A percentile compares a stretch with the other conserved stretches of the same genome.
phyloP scores from a whole-genome alignment of 2,329 filamentous ascomycete genomes.

The Hysterium pulicare region DNA sequence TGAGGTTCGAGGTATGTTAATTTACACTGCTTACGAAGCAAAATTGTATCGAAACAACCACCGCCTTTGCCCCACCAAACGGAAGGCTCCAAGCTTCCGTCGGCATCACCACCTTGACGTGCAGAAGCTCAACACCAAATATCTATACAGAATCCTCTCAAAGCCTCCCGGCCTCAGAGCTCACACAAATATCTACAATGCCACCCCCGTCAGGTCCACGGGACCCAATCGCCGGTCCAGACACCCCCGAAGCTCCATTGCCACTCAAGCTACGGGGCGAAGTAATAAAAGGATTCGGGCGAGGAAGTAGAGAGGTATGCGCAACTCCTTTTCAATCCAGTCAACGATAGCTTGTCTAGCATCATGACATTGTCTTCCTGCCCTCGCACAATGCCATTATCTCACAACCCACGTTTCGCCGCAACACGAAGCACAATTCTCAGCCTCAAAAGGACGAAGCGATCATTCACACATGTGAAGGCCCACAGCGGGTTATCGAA shows the following conservation, averaged over 20 bases:
- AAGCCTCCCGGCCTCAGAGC: background rate
- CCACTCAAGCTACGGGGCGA: conserved; percentile 80
- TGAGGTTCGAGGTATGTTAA: no score
- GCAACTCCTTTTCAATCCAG: background rate
- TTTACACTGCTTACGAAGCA: background rate
- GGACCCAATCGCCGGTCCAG: conserved; percentile 69
- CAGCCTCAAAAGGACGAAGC: no score
- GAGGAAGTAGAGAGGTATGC: conserved; percentile 83
- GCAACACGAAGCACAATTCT: background rate
- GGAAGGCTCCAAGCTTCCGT: background rate
- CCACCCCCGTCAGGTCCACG: conserved; percentile 50
- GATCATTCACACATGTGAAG: no score
- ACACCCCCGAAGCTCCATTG: conserved; percentile 70
- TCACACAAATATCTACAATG: conserved; percentile 9
- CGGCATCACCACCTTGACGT: background rate
- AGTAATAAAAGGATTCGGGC: conserved; percentile 89
- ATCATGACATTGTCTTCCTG: no score
- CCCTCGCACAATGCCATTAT: background rate
- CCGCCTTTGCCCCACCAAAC: conserved; percentile 8
- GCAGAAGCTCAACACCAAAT: background rate
- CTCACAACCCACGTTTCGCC: background rate
- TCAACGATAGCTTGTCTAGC: no score
- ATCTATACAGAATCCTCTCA: background rate
- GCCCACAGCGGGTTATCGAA: no score
- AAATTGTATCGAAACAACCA: no score